phyloP scores from a whole-genome alignment of 139 green algal species.

The Micractinium conductrix region DNA sequence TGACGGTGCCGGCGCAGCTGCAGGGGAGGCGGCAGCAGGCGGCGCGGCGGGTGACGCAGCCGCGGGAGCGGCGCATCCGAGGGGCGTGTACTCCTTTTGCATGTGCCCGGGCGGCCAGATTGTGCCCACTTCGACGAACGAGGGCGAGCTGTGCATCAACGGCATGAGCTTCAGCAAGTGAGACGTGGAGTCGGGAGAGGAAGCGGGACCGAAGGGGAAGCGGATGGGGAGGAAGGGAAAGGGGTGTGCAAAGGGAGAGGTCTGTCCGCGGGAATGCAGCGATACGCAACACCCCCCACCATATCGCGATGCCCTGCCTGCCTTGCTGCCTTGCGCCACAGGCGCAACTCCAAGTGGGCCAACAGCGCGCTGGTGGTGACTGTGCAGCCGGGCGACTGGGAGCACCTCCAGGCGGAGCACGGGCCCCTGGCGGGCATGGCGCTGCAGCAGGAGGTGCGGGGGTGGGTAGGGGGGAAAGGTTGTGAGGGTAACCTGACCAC shows the following conservation, averaged over 20 bases:
- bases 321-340: too few species aligned
- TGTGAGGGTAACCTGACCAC: background rate
- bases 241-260: too few species aligned
- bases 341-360: conserved; percentile 65
- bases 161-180: conserved; percentile 85
- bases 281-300: background rate
- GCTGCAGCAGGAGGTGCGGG: conserved; percentile 64
- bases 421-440: conserved; percentile 71
- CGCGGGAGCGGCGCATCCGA: background rate
- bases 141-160: conserved; percentile 87
- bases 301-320: too few species aligned
- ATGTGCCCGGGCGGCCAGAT: conserved; percentile 89
- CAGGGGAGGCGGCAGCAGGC: background rate
- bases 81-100: conserved; percentile 87
- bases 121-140: conserved; percentile 73
- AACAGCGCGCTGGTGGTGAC: conserved; percentile 82
- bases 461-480: background rate
- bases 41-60: background rate
- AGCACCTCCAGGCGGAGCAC: conserved; percentile 52
- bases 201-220: conserved; percentile 4
- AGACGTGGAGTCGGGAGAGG: background rate
- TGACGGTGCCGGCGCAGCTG: background rate
- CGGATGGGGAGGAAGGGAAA: background rate
- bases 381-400: conserved; percentile 70
- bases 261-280: too few species aligned